Percentiles rank a stretch among this genome's conserved stretches.
These are phyloP conservation scores for Echria macrotheca DNA, from an alignment of 495 filamentous ascomycete genomes.

Conservation along the genomic window DNA sequence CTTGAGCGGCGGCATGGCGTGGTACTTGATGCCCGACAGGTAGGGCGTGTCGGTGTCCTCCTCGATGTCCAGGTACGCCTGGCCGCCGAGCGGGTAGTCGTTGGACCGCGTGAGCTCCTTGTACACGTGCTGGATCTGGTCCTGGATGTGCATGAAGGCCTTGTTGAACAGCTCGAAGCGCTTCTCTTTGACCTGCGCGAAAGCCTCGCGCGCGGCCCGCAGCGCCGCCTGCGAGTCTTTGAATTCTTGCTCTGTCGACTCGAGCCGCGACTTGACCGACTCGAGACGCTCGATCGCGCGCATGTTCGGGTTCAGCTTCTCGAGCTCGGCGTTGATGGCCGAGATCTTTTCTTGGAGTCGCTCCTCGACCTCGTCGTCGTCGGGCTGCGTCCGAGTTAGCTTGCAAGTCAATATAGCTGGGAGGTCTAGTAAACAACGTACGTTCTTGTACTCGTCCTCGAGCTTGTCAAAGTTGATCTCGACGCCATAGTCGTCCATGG, in stretches of 20 bases:
- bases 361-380: slow-evolving; percentile 70
- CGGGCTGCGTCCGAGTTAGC: slow-evolving; percentile 43
- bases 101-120: slow-evolving; percentile 83
- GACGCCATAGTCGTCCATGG: slow-evolving; percentile 82
- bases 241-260: slow-evolving; percentile 81
- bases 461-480: slow-evolving; percentile 83
- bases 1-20: slow-evolving; percentile 97
- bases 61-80: slow-evolving; percentile 91
- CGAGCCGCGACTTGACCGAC: slow-evolving; percentile 74
- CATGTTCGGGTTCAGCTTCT: slow-evolving; percentile 93
- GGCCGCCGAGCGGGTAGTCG: slow-evolving; percentile 84
- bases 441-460: slow-evolving; percentile 77
- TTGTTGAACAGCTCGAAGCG: slow-evolving; percentile 90
- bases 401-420: slow-evolving; percentile 7
- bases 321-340: slow-evolving; percentile 68
- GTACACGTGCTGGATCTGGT: slow-evolving; percentile 90
- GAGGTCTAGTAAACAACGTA: slow-evolving; percentile 35
- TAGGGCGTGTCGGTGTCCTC: slow-evolving; percentile 82
- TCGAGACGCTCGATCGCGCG: slow-evolving; percentile 90
- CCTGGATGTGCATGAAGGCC: slow-evolving; percentile 90
- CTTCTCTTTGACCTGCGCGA: slow-evolving; percentile 71
- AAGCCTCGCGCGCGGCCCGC: slow-evolving; percentile 72
- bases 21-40: slow-evolving; percentile 90
- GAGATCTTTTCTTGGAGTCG: slow-evolving; percentile 72
- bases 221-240: slow-evolving; percentile 71